Evolutionary conservation across 768 basidiomycete genomes (phyloP).

Genomic region (Rhizopogon roseolus): DNA sequence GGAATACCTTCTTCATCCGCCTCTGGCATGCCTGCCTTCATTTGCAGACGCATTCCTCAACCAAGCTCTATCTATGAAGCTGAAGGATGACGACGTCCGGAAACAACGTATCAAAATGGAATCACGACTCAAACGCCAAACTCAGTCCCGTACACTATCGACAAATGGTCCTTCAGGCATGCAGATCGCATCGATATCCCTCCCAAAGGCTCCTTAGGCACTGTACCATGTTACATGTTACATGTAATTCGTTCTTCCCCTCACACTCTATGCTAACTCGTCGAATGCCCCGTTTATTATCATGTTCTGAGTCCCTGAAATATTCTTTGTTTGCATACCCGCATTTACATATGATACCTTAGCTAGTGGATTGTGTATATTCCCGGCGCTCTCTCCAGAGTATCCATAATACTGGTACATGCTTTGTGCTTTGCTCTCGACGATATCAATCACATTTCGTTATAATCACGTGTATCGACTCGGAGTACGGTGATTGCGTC

Average conservation of each 20-base stretch:
- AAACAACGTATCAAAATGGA: slow-evolving; percentile 76
- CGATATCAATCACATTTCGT: too few relatives aligned
- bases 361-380: not conserved
- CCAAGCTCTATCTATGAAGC: slow-evolving; percentile 57
- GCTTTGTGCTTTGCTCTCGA: not conserved
- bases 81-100: slow-evolving; percentile 76
- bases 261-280: not conserved
- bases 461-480: too few relatives aligned
- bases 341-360: slow-evolving; percentile 7
- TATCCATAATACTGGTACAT: not conserved
- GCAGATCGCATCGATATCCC: slow-evolving; percentile 24
- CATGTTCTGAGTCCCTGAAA: not conserved
- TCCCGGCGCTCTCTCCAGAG: not conserved
- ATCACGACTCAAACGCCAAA: slow-evolving; percentile 62
- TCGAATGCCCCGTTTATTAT: not conserved
- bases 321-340: slow-evolving; percentile 3
- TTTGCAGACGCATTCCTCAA: slow-evolving; percentile 58
- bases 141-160: slow-evolving; percentile 29
- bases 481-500: too few relatives aligned
- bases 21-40: slow-evolving; percentile 48
- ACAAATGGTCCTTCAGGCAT: slow-evolving; percentile 18
- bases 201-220: slow-evolving; percentile 14
- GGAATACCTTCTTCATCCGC: slow-evolving; percentile 45
- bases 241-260: not conserved
- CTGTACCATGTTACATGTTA: not conserved